Evolutionary conservation across 1,284 basidiomycete species (phyloP).

Genomic region (Pterula multifida): DNA sequence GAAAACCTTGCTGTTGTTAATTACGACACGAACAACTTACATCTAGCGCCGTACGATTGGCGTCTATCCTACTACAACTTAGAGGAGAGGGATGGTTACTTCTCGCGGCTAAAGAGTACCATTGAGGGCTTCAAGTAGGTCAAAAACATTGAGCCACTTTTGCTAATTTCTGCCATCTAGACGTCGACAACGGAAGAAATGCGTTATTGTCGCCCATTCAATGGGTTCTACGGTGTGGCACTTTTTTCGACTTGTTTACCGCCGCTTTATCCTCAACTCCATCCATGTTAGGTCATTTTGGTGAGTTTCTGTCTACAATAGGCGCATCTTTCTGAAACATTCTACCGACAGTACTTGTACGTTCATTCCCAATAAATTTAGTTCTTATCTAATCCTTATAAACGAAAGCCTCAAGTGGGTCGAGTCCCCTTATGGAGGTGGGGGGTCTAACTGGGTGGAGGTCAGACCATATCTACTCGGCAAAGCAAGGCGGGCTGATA

Average conservation of each 20-base stretch:
- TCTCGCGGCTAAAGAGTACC: conserved; percentile 74
- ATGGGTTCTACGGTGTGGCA: conserved; percentile 76
- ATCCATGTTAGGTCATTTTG: conserved; percentile 30
- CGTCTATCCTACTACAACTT: conserved; percentile 84
- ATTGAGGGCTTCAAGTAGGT: conserved; percentile 77
- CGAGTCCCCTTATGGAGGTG: conserved; percentile 73
- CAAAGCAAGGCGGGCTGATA: no score
- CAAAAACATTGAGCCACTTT: conserved; percentile 3
- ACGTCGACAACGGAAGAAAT: conserved; percentile 65
- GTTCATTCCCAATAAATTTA: conserved; percentile 17
- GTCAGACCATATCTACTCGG: no score
- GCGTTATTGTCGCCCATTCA: conserved; percentile 80
- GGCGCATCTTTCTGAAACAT: conserved; percentile 3
- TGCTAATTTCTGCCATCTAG: conserved; percentile 22
- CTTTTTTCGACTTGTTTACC: no score
- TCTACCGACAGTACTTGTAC: conserved; percentile 48
- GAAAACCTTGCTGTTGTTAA: conserved; percentile 87
- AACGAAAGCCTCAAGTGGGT: conserved; percentile 84
- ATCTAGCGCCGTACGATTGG: conserved; percentile 87
- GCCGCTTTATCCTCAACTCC: no score
- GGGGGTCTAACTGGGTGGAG: conserved; percentile 89
- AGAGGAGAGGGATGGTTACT: conserved; percentile 90
- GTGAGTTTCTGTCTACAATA: conserved; percentile 22
- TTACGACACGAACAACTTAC: conserved; percentile 85
- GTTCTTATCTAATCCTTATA: background rate